A percentile compares a stretch with the other conserved stretches of the same genome.
phyloP scores from a whole-genome alignment of 1,284 basidiomycete species.

The Leccinum griseonigrum region DNA sequence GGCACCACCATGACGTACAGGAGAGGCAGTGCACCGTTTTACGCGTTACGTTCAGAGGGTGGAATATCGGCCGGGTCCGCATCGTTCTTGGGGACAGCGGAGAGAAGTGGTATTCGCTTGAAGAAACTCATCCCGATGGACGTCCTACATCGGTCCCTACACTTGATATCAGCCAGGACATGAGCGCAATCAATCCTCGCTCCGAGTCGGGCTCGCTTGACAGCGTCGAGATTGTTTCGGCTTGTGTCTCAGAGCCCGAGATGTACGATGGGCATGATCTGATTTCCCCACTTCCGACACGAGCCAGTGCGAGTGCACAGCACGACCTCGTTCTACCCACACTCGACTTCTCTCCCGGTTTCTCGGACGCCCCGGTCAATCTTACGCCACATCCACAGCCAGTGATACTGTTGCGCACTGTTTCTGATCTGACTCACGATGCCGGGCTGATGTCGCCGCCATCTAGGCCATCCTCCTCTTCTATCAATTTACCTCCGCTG shows the following conservation, averaged over 20 bases:
- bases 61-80: conserved; percentile 60
- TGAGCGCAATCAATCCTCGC: background rate
- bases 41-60: conserved; percentile 66
- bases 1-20: conserved; percentile 32
- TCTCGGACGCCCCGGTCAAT: conserved; percentile 6
- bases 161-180: background rate
- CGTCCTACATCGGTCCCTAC: conserved; percentile 1
- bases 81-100: conserved; percentile 65
- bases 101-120: conserved; percentile 68
- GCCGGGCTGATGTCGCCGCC: background rate
- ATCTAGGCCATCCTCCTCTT: background rate
- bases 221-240: conserved; percentile 8
- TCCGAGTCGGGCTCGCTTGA: background rate
- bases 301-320: conserved; percentile 22
- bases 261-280: conserved; percentile 3
- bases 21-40: conserved; percentile 54
- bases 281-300: conserved; percentile 7
- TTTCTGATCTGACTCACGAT: conserved; percentile 25
- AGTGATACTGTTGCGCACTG: conserved; percentile 22
- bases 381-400: conserved; percentile 15
- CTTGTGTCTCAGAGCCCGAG: conserved; percentile 6
- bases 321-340: conserved; percentile 63
- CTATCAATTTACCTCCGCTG: background rate
- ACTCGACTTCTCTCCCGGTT: conserved; percentile 55
- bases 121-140: conserved; percentile 43